Percentiles rank a stretch among this genome's conserved stretches.
Evolutionary conservation across 2,329 filamentous ascomycete species (phyloP).

Genomic region (Ascosphaera apis): DNA sequence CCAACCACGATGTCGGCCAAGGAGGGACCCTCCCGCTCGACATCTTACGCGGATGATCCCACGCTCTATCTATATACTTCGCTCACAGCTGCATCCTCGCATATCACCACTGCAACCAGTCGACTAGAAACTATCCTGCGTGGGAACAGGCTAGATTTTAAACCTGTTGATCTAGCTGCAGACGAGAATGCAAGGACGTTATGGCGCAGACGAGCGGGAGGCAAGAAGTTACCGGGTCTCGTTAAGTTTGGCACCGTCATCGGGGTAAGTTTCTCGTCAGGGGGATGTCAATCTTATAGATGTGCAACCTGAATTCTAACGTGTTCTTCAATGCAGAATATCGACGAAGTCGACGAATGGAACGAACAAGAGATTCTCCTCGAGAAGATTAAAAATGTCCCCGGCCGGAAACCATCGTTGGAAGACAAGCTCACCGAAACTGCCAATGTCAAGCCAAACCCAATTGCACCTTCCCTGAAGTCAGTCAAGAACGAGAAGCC

Average conservation of each 20-base stretch:
- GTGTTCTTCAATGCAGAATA: slow-evolving; percentile 35
- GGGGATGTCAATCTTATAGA: neutral
- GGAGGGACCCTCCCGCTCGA: too few relatives aligned
- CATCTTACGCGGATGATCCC: slow-evolving; percentile 30
- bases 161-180: slow-evolving; percentile 72
- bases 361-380: slow-evolving; percentile 95
- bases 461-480: slow-evolving; percentile 9
- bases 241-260: slow-evolving; percentile 72
- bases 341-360: slow-evolving; percentile 93
- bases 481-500: slow-evolving; percentile 9
- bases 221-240: slow-evolving; percentile 69
- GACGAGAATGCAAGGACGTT: slow-evolving; percentile 73
- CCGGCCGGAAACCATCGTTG: slow-evolving; percentile 11
- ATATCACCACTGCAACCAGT: slow-evolving; percentile 89
- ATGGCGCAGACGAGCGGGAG: slow-evolving; percentile 65
- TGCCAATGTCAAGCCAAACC: slow-evolving; percentile 8
- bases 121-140: slow-evolving; percentile 90
- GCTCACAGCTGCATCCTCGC: slow-evolving; percentile 79
- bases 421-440: slow-evolving; percentile 8
- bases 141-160: slow-evolving; percentile 84
- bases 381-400: slow-evolving; percentile 41
- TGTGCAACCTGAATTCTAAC: neutral
- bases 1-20: too few relatives aligned
- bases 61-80: slow-evolving; percentile 90
- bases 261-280: slow-evolving; percentile 38